phyloP scores from a whole-genome alignment of 495 filamentous ascomycete genomes.

The Penicillium flavigenum region DNA sequence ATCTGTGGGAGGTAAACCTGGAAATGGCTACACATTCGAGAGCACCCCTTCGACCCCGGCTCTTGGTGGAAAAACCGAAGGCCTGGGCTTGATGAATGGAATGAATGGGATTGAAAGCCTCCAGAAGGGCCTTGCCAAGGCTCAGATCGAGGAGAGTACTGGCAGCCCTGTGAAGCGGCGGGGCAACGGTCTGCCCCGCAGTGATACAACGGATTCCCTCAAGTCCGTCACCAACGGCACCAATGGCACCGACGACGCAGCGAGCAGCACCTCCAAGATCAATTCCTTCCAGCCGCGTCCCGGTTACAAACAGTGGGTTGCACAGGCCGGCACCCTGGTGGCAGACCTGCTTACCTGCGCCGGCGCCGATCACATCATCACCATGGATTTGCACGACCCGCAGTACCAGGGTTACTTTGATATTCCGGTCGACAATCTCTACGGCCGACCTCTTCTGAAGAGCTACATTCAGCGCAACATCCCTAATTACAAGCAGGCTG shows the following conservation, averaged over 20 bases:
- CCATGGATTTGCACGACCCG: conserved; percentile 93
- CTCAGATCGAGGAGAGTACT: conserved; percentile 56
- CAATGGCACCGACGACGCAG: conserved; percentile 52
- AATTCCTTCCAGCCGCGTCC: conserved; percentile 73
- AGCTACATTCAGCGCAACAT: conserved; percentile 88
- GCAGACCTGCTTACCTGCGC: conserved; percentile 94
- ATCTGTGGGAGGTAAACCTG: conserved; percentile 47
- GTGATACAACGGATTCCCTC: conserved; percentile 61
- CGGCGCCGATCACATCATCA: conserved; percentile 94
- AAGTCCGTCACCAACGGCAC: conserved; percentile 46
- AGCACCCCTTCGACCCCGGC: conserved; percentile 83
- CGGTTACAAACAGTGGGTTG: conserved; percentile 98
- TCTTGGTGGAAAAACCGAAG: conserved; percentile 62
- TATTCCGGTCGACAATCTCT: conserved; percentile 95
- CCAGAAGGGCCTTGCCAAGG: conserved; percentile 62
- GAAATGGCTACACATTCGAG: conserved; percentile 84
- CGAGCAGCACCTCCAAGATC: conserved; percentile 50
- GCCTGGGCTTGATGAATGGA: conserved; percentile 60
- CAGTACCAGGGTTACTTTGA: conserved; percentile 99
- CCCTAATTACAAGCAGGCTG: conserved; percentile 79
- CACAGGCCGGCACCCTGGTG: conserved; percentile 92
- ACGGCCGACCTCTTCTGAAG: conserved; percentile 82
- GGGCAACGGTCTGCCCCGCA: conserved; percentile 48
- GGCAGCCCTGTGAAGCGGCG: conserved; percentile 45
- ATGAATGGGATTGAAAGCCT: conserved; percentile 62